Conservation (phyloP, 805 yeast genomes). For the Yarrowia bubula region DNA sequence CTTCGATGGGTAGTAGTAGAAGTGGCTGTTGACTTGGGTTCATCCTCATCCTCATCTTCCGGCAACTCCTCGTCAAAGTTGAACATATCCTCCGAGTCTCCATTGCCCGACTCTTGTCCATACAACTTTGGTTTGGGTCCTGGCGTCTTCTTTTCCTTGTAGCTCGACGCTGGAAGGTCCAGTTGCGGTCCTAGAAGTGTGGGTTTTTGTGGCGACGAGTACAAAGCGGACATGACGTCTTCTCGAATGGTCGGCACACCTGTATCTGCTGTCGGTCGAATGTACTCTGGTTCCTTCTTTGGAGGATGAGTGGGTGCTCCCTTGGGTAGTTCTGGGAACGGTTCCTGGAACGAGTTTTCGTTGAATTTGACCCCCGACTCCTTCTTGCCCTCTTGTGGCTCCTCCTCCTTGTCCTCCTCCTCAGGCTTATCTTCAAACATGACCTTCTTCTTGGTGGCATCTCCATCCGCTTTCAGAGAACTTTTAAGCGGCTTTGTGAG, state of each 20-base stretch:
- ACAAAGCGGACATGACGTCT: constrained; percentile 5
- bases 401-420: not conserved
- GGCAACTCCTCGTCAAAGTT: constrained; percentile 33
- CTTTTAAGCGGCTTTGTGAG: constrained; percentile 21
- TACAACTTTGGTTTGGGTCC: constrained; percentile 7
- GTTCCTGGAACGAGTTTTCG: not conserved
- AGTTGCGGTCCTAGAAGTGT: constrained; percentile 5
- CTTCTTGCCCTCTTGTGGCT: constrained; percentile 10
- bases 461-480: constrained; percentile 20
- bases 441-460: constrained; percentile 21
- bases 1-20: constrained; percentile 1
- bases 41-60: not conserved
- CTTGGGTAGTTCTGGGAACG: constrained; percentile 10
- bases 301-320: not conserved
- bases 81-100: constrained; percentile 31
- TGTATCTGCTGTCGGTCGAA: constrained; percentile 7
- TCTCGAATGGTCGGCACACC: constrained; percentile 4
- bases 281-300: not conserved
- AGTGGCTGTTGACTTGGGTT: not conserved
- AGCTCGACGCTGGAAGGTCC: constrained; percentile 13
- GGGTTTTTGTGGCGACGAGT: constrained; percentile 23
- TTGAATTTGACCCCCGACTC: not conserved
- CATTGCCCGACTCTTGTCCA: constrained; percentile 9
- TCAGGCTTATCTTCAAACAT: not conserved
- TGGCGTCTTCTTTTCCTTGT: constrained; percentile 3